Percentiles rank a stretch among this genome's conserved stretches.
These are phyloP conservation scores for Verticillium nonalfalfae DNA, from an alignment of 2,329 filamentous ascomycete genomes.

Conservation along the genomic window DNA sequence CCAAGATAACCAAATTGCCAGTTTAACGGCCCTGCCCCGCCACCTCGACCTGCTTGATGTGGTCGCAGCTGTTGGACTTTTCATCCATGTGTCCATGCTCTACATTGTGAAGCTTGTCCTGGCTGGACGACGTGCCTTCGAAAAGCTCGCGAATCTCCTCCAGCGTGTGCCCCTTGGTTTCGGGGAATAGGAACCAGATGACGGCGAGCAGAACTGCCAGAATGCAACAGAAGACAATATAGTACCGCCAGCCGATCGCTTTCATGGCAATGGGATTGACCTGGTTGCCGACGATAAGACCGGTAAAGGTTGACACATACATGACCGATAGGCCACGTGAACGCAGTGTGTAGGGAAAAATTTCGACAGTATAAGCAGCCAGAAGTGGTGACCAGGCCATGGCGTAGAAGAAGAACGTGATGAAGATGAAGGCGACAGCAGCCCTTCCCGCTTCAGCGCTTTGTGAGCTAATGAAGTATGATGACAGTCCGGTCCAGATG, in stretches of 20 bases:
- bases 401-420: slow-evolving; percentile 28
- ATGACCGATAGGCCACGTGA: slow-evolving; percentile 5
- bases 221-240: slow-evolving; percentile 29
- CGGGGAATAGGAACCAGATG: slow-evolving; percentile 29
- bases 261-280: slow-evolving; percentile 32
- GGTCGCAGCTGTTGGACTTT: neutral
- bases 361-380: slow-evolving; percentile 19
- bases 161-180: slow-evolving; percentile 22
- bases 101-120: neutral
- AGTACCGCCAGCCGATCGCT: slow-evolving; percentile 31
- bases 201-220: slow-evolving; percentile 20
- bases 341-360: slow-evolving; percentile 16
- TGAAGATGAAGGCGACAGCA: slow-evolving; percentile 28
- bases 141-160: slow-evolving; percentile 23
- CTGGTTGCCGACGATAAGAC: slow-evolving; percentile 27
- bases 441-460: slow-evolving; percentile 15
- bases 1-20: too few species aligned
- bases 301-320: slow-evolving; percentile 4
- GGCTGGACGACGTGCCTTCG: slow-evolving; percentile 10
- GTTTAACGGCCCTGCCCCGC: neutral
- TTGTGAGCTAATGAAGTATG: slow-evolving; percentile 11
- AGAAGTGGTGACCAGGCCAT: slow-evolving; percentile 27
- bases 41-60: neutral
- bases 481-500: slow-evolving; percentile 27
- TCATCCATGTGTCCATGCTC: neutral